Base-by-base conservation (phyloP, 2,329 filamentous ascomycete genomes). In the Calonectria multiphialidica region DNA sequence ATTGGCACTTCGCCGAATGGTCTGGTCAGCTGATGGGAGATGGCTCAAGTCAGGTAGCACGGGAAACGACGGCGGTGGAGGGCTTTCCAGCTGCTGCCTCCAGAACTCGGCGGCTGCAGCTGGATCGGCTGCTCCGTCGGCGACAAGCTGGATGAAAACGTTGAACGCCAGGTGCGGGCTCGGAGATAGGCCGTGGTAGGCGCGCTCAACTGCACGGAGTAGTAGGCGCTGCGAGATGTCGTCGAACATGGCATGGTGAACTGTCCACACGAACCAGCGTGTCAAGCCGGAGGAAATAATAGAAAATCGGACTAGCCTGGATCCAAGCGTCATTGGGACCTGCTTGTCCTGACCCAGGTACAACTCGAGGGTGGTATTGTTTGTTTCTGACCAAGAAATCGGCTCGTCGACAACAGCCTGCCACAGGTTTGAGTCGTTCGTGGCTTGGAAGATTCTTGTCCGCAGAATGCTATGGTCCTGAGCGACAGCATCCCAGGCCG, bases 401-500 rank as follows among this genome's bases (percentile, higher is more conserved):
- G 28, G 25, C 23, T 68, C 66, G 8, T 68, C 49, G 18, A 68
- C n/a, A 23, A 68, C 35, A 21, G 49, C 23, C 50, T 68, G 66
- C 8, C 59, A 18, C 4, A 55, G 18, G 37, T 30, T 30, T 18
- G 23, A 18, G 5, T 18, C 50, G 16, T 37, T 47, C 23, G 7
- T 23, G 5, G 37, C 35, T 13, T 68, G 23, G 42, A 50, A 21
- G 18, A 68, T 30, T 40, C 66, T 59, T 28, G 53, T 61, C 16
- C 66, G 66, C 25, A 68, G 42, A 37, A 59, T 62, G 25, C 40
- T n/a, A 21, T 28, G 15, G 13, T 45, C 12, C 21, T 68, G 18
- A 68, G 35, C 50, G 13, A 42, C 23, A 15, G 18, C 37, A 35
- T 44, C n/a, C 50, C 66, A 68, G n/a, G 53, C 33, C n/a, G 30